phyloP scores from a whole-genome alignment of 169 alveolate species.

The Cryptosporidium sp. region DNA sequence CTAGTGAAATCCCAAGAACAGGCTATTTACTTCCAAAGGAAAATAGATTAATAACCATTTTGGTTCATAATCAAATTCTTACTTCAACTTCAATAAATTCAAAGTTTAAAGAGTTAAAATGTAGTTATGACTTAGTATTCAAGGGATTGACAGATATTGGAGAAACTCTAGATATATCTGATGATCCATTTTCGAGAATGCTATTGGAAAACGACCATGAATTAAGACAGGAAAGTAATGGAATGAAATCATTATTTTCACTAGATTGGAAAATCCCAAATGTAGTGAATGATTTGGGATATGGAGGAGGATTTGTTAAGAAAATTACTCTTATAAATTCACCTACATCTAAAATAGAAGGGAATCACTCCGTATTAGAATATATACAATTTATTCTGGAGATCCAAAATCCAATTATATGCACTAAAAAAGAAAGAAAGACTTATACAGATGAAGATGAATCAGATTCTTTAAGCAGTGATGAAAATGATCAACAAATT shows the following conservation, averaged over 20 bases:
- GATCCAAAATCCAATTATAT: constrained; percentile 49
- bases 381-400: constrained; percentile 22
- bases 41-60: constrained; percentile 41
- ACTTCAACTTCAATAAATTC: constrained; percentile 39
- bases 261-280: constrained; percentile 57
- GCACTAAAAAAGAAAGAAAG: constrained; percentile 2
- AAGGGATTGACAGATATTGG: constrained; percentile 39
- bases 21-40: constrained; percentile 58
- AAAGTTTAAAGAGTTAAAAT: not conserved
- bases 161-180: not conserved
- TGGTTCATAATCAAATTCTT: constrained; percentile 46
- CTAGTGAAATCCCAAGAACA: constrained; percentile 46
- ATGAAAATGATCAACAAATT: not conserved
- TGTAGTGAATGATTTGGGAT: constrained; percentile 14
- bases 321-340: constrained; percentile 9
- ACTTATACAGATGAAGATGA: not conserved
- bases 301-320: constrained; percentile 66
- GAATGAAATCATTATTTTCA: constrained; percentile 37
- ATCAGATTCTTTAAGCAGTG: not conserved
- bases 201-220: constrained; percentile 38
- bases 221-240: constrained; percentile 12
- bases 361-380: not conserved
- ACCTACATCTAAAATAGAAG: not conserved
- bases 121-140: constrained; percentile 16
- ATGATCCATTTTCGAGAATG: constrained; percentile 34